phyloP scores from a whole-genome alignment of 768 basidiomycete species.

The Hygrophoropsis aurantiaca region DNA sequence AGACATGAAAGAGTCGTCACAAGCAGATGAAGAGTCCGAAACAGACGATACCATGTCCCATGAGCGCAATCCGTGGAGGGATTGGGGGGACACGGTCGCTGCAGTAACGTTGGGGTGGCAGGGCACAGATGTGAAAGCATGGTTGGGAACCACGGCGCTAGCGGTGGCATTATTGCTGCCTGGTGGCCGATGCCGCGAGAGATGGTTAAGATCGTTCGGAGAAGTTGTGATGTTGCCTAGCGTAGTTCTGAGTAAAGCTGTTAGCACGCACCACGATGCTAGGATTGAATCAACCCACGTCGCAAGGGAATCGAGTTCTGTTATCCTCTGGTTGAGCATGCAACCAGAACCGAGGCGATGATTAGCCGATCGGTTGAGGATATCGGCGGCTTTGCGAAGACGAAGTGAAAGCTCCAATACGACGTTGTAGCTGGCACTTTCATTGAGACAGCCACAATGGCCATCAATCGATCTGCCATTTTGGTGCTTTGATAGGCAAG shows the following conservation, averaged over 20 bases:
- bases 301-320: slow-evolving; percentile 50
- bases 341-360: slow-evolving; percentile 35
- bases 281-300: slow-evolving; percentile 39
- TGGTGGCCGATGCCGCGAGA: slow-evolving; percentile 13
- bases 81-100: slow-evolving; percentile 19
- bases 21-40: slow-evolving; percentile 33
- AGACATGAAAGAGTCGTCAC: slow-evolving; percentile 61
- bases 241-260: slow-evolving; percentile 33
- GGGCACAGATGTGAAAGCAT: slow-evolving; percentile 11
- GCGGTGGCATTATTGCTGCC: slow-evolving; percentile 1
- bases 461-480: slow-evolving; percentile 20
- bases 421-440: slow-evolving; percentile 52
- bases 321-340: slow-evolving; percentile 43
- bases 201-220: slow-evolving; percentile 21
- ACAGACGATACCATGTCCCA: slow-evolving; percentile 18
- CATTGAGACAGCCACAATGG: slow-evolving; percentile 61
- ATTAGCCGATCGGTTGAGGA: slow-evolving; percentile 47
- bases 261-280: slow-evolving; percentile 6
- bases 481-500: slow-evolving; percentile 13
- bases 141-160: slow-evolving; percentile 3
- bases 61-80: slow-evolving; percentile 13
- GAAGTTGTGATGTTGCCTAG: slow-evolving; percentile 36
- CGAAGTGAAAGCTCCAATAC: slow-evolving; percentile 65
- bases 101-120: slow-evolving; percentile 16
- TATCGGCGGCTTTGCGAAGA: slow-evolving; percentile 58